Conservation (phyloP, 108 stramenopile genomes). For the Aurantiochytrium sp. region DNA sequence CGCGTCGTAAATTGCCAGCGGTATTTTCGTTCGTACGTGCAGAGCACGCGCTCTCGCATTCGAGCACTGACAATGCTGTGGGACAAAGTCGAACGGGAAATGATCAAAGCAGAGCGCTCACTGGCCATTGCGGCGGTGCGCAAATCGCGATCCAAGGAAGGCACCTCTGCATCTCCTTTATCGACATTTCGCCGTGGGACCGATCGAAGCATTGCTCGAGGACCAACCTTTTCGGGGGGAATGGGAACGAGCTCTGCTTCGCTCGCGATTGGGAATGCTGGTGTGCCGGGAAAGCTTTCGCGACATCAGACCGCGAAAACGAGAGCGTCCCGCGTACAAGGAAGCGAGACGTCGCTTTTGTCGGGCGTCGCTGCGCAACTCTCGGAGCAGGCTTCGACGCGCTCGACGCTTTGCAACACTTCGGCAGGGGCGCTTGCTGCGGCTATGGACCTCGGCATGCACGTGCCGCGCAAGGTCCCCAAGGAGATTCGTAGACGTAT, state of each 20-base stretch:
- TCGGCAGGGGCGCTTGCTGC: background rate
- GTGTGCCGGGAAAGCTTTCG: no score
- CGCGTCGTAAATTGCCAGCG: background rate
- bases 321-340: background rate
- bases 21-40: background rate
- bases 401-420: background rate
- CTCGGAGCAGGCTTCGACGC: background rate
- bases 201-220: no score
- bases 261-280: no score
- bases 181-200: no score
- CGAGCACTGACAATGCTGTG: background rate
- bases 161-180: background rate
- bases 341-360: background rate
- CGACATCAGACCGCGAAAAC: background rate
- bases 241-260: no score
- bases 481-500: background rate
- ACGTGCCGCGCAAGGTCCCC: background rate
- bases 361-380: background rate
- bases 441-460: background rate
- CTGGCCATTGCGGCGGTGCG: background rate
- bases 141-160: background rate
- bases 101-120: background rate
- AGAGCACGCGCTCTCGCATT: background rate
- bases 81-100: background rate
- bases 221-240: no score